Evolutionary conservation across 306 rosid genomes (phyloP), one percentile per base, ranked within the genome.

Genomic region (Trifolium repens): DNA sequence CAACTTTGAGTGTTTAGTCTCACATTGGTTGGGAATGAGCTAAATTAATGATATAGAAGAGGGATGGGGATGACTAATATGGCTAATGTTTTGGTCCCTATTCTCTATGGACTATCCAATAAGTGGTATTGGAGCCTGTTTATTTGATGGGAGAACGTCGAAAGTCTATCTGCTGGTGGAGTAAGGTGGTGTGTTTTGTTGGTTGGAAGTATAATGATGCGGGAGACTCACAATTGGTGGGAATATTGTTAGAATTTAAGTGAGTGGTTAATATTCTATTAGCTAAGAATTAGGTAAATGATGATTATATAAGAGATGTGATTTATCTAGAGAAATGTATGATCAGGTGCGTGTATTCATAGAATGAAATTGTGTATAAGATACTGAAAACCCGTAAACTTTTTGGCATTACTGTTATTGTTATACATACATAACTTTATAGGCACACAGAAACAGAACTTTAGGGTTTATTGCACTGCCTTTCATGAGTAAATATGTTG

Each of bases 401-500:
- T 30, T 69, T 69, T 50, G 61, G 16, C 13, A n/a, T n/a, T 49
- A 7, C 16, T 32, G 19, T 17, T 32, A 11, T 46, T 47, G 59
- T 46, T 68, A 46, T 46, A 13, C 55, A 77, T 69, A 54, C 42
- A 49, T 62, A 30, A 26, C 75, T 79, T 59, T 24, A 12, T 72
- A 27, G 50, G 60, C 37, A 35, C 39, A 44, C 47, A 16, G 4
- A 16, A 50, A 22, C 24, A 22, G 24, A 22, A 7, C 63, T 79
- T 57, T 50, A 35, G 60, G 73, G 57, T 60, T 67, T 66, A 30
- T 44, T 44, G 27, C 17, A 58, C 55, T 42, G 54, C 8, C 32
- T 75, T 78, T 34, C 61, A 74, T 22, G 50, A 60, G 52, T 58
- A 67, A 16, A 63, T 64, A 14, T 64, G 59, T 70, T 76, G 63